Evolutionary conservation across 805 yeast genomes (phyloP), one percentile per base, ranked within the genome.

Genomic region (Candida insectorum): DNA sequence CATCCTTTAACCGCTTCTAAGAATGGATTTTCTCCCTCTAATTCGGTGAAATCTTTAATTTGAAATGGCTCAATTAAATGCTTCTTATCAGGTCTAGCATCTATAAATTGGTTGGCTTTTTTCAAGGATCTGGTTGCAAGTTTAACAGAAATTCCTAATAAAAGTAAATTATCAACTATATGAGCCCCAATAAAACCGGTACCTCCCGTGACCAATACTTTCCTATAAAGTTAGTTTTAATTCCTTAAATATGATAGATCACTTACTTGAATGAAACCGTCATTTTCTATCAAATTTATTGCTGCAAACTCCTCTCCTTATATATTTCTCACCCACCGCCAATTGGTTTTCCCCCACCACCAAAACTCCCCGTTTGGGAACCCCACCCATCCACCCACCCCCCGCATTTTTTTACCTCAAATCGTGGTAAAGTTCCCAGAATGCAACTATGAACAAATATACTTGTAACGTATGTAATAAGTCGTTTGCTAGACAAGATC

Each of bases 181-280:
- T 43, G 43, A 14, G 41, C 43, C n/a, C 52, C 52, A 26, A 46
- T 36, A 23, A 44, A 48, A 5, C 51, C 49, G 28, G 44, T 44
- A 11, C 45, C 45, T 15, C 52, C 49, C 8, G 52, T 44, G 16
- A 48, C 44, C 14, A 47, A 36, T 11, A 47, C 47, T 30, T 37
- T 33, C 24, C 36, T 33, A 23, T 7, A 20, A 8, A 20, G 7
- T 20, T n/a, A n/a, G n/a, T n/a, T n/a, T n/a, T n/a, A n/a, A n/a
- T n/a, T n/a, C n/a, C n/a, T n/a, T n/a, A n/a, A n/a, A n/a, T n/a
- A n/a, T n/a, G n/a, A n/a, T n/a, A n/a, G n/a, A n/a, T n/a, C n/a
- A n/a, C n/a, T n/a, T n/a, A n/a, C n/a, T n/a, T n/a, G n/a, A n/a
- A n/a, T n/a, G n/a, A n/a, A n/a, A n/a, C n/a, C n/a, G n/a, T n/a